Percentiles rank a stretch among this genome's conserved stretches.
phyloP scores from a whole-genome alignment of 495 filamentous ascomycete species.

The Saxophila tyrrhenica region DNA sequence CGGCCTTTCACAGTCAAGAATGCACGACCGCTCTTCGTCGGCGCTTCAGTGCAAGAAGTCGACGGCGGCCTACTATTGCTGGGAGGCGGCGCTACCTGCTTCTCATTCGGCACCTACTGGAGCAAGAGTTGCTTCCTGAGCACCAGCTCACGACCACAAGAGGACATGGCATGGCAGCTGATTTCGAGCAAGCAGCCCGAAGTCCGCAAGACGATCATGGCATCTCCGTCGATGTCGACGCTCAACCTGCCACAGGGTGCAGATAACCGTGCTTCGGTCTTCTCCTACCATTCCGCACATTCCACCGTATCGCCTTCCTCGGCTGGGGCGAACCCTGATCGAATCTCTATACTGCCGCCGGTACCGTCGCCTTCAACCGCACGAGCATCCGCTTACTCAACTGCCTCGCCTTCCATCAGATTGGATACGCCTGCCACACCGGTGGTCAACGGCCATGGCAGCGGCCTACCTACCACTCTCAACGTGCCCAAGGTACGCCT shows the following conservation, averaged over 20 bases:
- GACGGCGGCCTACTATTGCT: slow-evolving; percentile 42
- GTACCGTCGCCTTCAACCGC: not conserved
- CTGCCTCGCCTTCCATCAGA: not conserved
- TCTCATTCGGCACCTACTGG: slow-evolving; percentile 75
- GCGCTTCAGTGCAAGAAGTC: slow-evolving; percentile 40
- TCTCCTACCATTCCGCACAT: not conserved
- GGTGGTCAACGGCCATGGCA: not conserved
- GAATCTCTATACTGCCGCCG: not conserved
- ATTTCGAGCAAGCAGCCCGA: slow-evolving; percentile 13
- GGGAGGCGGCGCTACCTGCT: slow-evolving; percentile 80
- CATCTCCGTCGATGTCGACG: not conserved
- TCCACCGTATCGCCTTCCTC: not conserved
- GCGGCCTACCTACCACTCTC: not conserved
- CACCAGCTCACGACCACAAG: slow-evolving; percentile 6
- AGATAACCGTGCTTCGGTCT: not conserved
- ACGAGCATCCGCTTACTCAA: not conserved
- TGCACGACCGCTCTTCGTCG: slow-evolving; percentile 52
- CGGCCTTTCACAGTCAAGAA: slow-evolving; percentile 11
- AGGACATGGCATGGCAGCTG: slow-evolving; percentile 9
- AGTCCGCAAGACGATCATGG: not conserved
- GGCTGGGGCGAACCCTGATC: not conserved
- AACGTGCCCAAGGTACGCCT: not conserved
- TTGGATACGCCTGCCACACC: not conserved
- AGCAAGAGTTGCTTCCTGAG: slow-evolving; percentile 48
- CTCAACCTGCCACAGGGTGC: not conserved